phyloP scores from a whole-genome alignment of 208 protist genomes.

The Leptomonas seymouri region DNA sequence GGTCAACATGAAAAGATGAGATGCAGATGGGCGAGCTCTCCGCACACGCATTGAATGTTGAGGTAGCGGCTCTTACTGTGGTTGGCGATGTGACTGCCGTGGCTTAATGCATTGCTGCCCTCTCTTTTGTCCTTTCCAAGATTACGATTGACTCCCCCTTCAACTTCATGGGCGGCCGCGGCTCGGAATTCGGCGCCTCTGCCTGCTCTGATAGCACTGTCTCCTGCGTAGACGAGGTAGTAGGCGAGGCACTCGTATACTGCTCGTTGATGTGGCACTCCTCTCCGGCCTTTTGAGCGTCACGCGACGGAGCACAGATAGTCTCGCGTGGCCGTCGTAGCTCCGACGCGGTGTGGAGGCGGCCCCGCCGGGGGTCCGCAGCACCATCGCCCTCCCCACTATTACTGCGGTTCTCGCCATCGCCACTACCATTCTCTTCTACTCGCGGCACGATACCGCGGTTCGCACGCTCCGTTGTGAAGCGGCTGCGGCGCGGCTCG shows the following conservation, averaged over 20 bases:
- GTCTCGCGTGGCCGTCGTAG: slow-evolving; percentile 17
- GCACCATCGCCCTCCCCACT: background rate
- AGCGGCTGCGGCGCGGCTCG: background rate
- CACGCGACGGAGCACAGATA: background rate
- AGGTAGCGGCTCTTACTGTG: background rate
- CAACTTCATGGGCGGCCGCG: slow-evolving; percentile 1
- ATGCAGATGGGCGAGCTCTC: slow-evolving; percentile 1
- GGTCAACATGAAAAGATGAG: slow-evolving; percentile 1
- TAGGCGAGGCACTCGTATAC: background rate
- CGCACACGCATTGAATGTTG: background rate
- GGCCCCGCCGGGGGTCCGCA: background rate
- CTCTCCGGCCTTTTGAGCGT: background rate
- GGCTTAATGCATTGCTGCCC: too few species aligned
- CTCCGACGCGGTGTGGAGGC: slow-evolving; percentile 6
- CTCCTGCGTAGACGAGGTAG: too few species aligned
- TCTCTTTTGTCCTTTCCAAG: background rate
- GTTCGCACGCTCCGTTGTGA: background rate
- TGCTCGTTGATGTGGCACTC: background rate
- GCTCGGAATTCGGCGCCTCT: background rate
- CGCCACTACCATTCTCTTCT: background rate
- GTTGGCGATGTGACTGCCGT: background rate
- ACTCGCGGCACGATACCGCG: background rate
- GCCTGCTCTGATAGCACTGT: too few species aligned
- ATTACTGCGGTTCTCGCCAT: too few species aligned
- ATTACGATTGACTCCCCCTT: background rate